Conservation (phyloP, 2,329 filamentous ascomycete genomes). For the Ceratocystis smalleyi region DNA sequence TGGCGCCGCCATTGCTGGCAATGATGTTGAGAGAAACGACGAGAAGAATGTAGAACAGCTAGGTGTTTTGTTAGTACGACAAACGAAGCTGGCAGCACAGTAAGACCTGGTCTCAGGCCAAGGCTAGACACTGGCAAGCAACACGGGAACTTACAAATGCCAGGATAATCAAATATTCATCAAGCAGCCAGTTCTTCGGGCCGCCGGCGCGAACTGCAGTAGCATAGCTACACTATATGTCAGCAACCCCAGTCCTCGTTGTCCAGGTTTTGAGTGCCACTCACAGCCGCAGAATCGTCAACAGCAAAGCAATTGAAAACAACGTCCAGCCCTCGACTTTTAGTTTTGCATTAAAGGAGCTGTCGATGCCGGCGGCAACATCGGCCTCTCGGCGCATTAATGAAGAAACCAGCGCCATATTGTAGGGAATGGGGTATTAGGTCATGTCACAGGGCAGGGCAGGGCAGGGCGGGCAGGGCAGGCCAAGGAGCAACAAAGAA, state of each 20-base stretch:
- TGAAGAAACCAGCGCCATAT: constrained; percentile 4
- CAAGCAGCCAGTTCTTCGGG: constrained; percentile 15
- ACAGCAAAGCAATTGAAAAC: constrained; percentile 11
- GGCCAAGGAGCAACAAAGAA: background rate
- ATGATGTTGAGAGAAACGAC: constrained; percentile 11
- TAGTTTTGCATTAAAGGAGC: constrained; percentile 11
- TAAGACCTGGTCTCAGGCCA: background rate
- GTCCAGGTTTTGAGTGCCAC: background rate
- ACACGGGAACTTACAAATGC: constrained; percentile 13
- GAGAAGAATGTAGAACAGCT: constrained; percentile 31
- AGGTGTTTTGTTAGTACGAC: background rate
- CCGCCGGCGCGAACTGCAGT: constrained; percentile 14
- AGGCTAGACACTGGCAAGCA: background rate
- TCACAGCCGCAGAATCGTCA: constrained; percentile 14
- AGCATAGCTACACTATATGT: constrained; percentile 10
- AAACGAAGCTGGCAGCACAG: background rate
- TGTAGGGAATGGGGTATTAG: background rate
- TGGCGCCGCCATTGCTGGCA: constrained; percentile 13
- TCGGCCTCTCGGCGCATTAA: constrained; percentile 9
- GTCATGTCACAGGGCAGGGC: background rate
- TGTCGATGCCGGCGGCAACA: constrained; percentile 12
- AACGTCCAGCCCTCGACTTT: constrained; percentile 14
- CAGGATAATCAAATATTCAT: constrained; percentile 13
- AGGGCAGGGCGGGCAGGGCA: background rate
- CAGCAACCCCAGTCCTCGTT: background rate